Conservation (phyloP, 306 rosid species). For the Malus asiatica region DNA sequence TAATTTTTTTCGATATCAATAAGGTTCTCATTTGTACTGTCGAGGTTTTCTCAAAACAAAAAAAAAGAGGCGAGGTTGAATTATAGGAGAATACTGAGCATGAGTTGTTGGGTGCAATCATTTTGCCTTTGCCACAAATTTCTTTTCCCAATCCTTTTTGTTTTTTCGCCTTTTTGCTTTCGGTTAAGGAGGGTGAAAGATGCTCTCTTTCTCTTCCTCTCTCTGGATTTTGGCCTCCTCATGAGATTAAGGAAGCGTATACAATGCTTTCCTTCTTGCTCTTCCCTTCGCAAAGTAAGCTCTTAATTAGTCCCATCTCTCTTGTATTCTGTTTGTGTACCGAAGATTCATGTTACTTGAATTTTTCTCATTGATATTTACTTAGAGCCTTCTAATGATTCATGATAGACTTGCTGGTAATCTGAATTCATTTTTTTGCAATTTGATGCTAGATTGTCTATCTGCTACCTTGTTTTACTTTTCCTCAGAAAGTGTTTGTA, state of each 20-base stretch:
- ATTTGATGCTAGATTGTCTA: background rate
- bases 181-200: slow-evolving; percentile 30
- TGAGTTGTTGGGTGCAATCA: slow-evolving; percentile 59
- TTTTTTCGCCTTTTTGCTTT: slow-evolving; percentile 32
- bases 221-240: slow-evolving; percentile 31
- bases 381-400: background rate
- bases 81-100: slow-evolving; percentile 37
- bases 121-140: slow-evolving; percentile 33
- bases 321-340: background rate
- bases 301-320: background rate
- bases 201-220: slow-evolving; percentile 8
- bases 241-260: slow-evolving; percentile 85
- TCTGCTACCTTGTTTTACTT: background rate
- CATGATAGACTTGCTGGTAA: background rate
- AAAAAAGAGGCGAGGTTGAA: slow-evolving; percentile 27
- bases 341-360: background rate
- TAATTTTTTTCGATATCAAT: too few species aligned
- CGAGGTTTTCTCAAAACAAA: too few species aligned
- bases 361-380: background rate
- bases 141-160: slow-evolving; percentile 13
- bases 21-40: too few species aligned
- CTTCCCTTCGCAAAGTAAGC: slow-evolving; percentile 64
- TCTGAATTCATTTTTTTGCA: background rate
- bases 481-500: background rate
- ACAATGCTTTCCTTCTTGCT: slow-evolving; percentile 81